Evolutionary conservation across 73 alveolate genomes (phyloP).

Genomic region (Chromera velia): DNA sequence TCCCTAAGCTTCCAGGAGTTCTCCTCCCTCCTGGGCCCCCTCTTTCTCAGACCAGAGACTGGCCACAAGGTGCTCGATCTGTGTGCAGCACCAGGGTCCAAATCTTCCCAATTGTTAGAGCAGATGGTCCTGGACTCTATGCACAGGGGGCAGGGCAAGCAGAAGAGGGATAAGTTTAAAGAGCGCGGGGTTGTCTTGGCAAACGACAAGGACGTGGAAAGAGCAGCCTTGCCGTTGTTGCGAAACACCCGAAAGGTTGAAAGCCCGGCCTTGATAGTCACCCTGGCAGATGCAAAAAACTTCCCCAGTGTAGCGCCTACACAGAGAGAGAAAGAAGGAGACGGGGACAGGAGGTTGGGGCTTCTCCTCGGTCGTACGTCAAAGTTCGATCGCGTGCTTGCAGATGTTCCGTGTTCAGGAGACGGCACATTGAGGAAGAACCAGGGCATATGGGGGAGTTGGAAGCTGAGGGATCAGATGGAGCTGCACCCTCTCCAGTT

Average conservation of each 20-base stretch:
- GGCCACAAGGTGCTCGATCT: conserved; percentile 69
- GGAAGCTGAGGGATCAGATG: conserved; percentile 82
- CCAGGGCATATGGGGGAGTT: conserved; percentile 88
- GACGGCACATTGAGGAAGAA: conserved; percentile 97
- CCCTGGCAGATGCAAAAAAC: conserved; percentile 47
- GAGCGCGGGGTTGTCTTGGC: conserved; percentile 85
- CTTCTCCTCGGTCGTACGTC: too few relatives aligned
- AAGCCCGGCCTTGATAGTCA: too few relatives aligned
- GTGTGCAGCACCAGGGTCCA: conserved; percentile 99
- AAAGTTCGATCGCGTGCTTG: conserved; percentile 83
- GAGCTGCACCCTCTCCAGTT: conserved; percentile 81
- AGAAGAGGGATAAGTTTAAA: too few relatives aligned
- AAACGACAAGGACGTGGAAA: conserved; percentile 78
- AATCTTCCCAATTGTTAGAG: conserved; percentile 89
- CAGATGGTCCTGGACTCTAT: too few relatives aligned
- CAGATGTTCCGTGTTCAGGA: conserved; percentile 98
- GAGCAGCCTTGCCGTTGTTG: conserved; percentile 91
- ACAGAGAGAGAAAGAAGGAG: too few relatives aligned
- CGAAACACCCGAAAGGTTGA: too few relatives aligned
- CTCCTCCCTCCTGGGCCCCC: conserved; percentile 93
- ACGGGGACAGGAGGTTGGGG: too few relatives aligned
- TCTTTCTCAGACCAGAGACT: conserved; percentile 66
- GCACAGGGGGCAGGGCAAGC: too few relatives aligned
- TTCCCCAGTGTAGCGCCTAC: too few relatives aligned
- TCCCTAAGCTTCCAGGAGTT: conserved; percentile 75